phyloP scores from a whole-genome alignment of 495 filamentous ascomycete genomes.

The Aspergillus avenaceus region DNA sequence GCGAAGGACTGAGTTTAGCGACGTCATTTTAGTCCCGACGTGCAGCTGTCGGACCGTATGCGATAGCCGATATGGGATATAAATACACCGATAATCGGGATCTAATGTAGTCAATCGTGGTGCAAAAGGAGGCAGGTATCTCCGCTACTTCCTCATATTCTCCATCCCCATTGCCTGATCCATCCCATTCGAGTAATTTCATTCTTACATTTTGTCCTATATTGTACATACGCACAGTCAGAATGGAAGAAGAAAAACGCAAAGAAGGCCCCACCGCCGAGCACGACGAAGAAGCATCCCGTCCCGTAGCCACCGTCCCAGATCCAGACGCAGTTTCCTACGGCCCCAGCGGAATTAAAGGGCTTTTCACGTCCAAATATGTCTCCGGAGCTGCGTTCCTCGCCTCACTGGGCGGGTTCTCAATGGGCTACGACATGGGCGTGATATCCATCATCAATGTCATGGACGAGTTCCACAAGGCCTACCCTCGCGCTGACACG shows the following conservation, averaged over 20 bases:
- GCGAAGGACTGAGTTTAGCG: too few relatives aligned
- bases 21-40: not conserved
- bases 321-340: not conserved
- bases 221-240: not conserved
- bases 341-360: not conserved
- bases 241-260: not conserved
- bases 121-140: too few relatives aligned
- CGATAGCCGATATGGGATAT: not conserved
- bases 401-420: constrained; percentile 19
- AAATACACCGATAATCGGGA: not conserved
- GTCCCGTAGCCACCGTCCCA: not conserved
- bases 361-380: constrained; percentile 7
- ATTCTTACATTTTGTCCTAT: not conserved
- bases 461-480: constrained; percentile 21
- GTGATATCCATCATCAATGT: constrained; percentile 24
- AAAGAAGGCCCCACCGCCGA: not conserved
- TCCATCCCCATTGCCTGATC: not conserved
- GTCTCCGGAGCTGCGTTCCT: constrained; percentile 19
- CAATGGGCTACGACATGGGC: constrained; percentile 22
- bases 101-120: too few relatives aligned
- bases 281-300: not conserved
- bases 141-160: not conserved
- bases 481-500: constrained; percentile 13
- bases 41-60: not conserved
- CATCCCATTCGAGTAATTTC: not conserved